Conservation (phyloP, 1,139 yeast genomes). For the Diutina mesorugosa region DNA sequence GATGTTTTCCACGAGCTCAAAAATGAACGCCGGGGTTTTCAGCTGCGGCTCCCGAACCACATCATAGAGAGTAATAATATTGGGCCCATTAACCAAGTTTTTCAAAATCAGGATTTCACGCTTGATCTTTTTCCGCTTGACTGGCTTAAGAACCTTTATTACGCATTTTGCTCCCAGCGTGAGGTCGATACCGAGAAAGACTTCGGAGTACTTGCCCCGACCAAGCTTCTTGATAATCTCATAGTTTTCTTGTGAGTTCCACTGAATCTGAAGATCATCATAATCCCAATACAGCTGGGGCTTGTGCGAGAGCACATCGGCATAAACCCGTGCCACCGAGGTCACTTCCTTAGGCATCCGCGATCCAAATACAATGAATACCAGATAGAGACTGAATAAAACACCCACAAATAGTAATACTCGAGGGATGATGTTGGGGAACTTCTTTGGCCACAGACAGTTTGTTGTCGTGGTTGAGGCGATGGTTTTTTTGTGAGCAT, state of each 20-base stretch:
- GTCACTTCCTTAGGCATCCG: slow-evolving; percentile 4
- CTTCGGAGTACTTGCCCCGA: slow-evolving; percentile 37
- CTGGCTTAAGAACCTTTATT: slow-evolving; percentile 34
- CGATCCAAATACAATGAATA: background rate
- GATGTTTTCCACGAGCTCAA: slow-evolving; percentile 81
- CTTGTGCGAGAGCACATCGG: slow-evolving; percentile 29
- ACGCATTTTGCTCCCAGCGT: slow-evolving; percentile 26
- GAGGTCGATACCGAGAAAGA: slow-evolving; percentile 47
- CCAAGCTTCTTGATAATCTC: slow-evolving; percentile 34
- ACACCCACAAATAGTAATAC: background rate
- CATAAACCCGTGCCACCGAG: slow-evolving; percentile 28
- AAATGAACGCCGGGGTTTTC: slow-evolving; percentile 87
- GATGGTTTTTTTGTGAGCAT: background rate
- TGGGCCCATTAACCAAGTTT: slow-evolving; percentile 79
- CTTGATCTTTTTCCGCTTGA: slow-evolving; percentile 89
- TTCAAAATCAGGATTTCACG: slow-evolving; percentile 89
- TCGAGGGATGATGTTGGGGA: background rate
- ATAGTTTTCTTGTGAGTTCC: slow-evolving; percentile 36
- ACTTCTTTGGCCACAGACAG: background rate
- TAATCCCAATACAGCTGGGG: slow-evolving; percentile 37
- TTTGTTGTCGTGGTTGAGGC: background rate
- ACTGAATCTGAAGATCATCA: slow-evolving; percentile 29
- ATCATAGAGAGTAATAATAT: slow-evolving; percentile 69
- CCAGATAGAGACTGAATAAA: background rate
- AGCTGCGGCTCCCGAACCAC: slow-evolving; percentile 84